Evolutionary conservation across 169 alveolate species (phyloP).

Genomic region (Plasmodium chabaudi): DNA sequence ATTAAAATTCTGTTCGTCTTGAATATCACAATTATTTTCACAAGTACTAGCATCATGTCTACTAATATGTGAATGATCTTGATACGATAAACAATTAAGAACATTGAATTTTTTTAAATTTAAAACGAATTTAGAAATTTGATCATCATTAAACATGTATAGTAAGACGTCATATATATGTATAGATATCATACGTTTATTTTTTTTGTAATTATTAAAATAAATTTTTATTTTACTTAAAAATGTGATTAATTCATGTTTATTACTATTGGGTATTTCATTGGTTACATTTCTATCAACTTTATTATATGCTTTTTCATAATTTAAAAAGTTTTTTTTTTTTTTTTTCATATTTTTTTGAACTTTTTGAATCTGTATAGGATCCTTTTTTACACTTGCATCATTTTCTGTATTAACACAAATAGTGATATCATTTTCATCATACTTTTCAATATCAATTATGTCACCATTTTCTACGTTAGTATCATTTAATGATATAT

Average conservation of each 20-base stretch:
- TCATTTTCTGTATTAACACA: not conserved
- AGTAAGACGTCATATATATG: constrained; percentile 33
- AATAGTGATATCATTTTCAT: not conserved
- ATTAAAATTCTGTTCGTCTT: not conserved
- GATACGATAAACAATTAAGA: constrained; percentile 22
- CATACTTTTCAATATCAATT: not conserved
- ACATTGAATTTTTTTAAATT: constrained; percentile 35
- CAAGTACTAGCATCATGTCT: not conserved
- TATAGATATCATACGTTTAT: constrained; percentile 46
- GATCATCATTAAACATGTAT: constrained; percentile 2
- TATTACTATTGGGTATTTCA: constrained; percentile 3
- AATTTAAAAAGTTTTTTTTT: not conserved
- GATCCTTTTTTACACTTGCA: not conserved
- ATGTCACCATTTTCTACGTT: not conserved
- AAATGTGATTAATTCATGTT: constrained; percentile 22
- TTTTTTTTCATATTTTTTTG: not conserved
- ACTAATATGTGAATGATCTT: not conserved
- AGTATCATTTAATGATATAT: not conserved
- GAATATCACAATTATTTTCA: not conserved
- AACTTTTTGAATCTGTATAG: not conserved
- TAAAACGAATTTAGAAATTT: constrained; percentile 11
- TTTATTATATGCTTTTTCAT: not conserved
- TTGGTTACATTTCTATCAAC: not conserved
- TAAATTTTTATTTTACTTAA: constrained; percentile 28
- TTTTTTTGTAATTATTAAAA: constrained; percentile 55